Evolutionary conservation across 2,329 filamentous ascomycete genomes (phyloP).

Genomic region (Pseudopithomyces maydicus): DNA sequence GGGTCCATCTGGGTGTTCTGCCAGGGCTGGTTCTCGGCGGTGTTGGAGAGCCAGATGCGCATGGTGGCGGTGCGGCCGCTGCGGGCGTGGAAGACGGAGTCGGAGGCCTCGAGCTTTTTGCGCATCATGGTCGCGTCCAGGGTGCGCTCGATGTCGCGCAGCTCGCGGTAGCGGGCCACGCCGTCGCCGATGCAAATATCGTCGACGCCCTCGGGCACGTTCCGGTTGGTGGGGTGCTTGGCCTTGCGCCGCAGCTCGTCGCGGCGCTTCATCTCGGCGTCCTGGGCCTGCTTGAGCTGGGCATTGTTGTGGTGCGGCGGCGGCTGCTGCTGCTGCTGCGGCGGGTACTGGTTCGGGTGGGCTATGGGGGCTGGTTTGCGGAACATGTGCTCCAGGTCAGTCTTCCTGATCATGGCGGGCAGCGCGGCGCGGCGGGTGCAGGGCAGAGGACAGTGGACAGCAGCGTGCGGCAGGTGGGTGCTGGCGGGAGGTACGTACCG

Average conservation of each 20-base stretch:
- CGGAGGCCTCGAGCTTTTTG: constrained; percentile 88
- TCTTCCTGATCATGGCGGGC: constrained; percentile 50
- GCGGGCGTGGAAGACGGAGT: constrained; percentile 75
- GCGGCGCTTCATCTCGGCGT: constrained; percentile 56
- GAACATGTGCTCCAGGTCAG: constrained; percentile 55
- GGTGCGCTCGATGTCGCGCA: constrained; percentile 85
- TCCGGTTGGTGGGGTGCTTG: constrained; percentile 92
- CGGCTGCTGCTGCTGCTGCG: constrained; percentile 41
- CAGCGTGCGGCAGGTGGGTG: constrained; percentile 3
- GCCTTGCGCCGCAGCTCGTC: constrained; percentile 79
- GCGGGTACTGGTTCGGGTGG: constrained; percentile 55
- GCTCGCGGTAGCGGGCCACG: constrained; percentile 77
- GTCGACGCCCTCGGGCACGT: constrained; percentile 84
- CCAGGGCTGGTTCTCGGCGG: constrained; percentile 92
- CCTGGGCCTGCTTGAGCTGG: constrained; percentile 47
- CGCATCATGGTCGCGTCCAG: constrained; percentile 93
- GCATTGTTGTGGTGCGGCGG: constrained; percentile 48
- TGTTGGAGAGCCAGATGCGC: constrained; percentile 94
- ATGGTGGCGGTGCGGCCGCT: constrained; percentile 82
- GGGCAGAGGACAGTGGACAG: constrained; percentile 16
- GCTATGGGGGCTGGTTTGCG: constrained; percentile 52
- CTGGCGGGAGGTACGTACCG: constrained; percentile 43
- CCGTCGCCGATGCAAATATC: constrained; percentile 81
- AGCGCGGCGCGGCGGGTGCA: constrained; percentile 12
- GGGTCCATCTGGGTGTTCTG: constrained; percentile 72